Conservation (phyloP, 2,329 filamentous ascomycete species). For the Beauveria medogensis region DNA sequence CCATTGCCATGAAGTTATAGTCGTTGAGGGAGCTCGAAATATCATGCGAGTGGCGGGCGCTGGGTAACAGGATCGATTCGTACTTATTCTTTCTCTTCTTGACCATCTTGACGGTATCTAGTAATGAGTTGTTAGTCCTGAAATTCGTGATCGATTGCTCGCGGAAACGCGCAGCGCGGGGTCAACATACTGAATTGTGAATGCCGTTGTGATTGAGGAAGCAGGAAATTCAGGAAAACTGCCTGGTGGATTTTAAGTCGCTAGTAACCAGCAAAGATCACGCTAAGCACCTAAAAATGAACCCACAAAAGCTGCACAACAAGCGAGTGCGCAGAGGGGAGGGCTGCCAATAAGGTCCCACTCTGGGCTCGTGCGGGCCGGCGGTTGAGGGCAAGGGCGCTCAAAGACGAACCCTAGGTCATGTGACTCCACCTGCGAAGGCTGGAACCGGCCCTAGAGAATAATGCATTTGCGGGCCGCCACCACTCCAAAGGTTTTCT, state of each 20-base stretch:
- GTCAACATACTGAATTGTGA: conserved; percentile 13
- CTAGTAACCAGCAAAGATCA: conserved; percentile 9
- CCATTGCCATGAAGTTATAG: not conserved
- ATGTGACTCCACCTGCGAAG: conserved; percentile 19
- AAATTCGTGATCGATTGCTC: conserved; percentile 15
- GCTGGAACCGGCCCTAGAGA: conserved; percentile 11
- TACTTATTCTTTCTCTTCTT: conserved; percentile 68
- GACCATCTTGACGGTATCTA: conserved; percentile 57
- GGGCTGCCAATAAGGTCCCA: conserved; percentile 6
- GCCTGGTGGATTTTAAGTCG: conserved; percentile 12
- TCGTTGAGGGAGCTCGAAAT: not conserved
- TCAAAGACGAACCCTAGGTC: conserved; percentile 20
- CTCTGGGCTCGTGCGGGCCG: conserved; percentile 4
- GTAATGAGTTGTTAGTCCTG: conserved; percentile 22
- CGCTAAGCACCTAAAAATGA: not conserved
- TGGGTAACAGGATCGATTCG: conserved; percentile 21
- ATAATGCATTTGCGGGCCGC: conserved; percentile 17
- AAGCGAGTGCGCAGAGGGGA: not conserved
- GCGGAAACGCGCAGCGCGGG: not conserved
- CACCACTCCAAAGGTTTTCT: conserved; percentile 19
- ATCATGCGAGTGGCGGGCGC: not conserved
- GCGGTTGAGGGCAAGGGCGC: conserved; percentile 15
- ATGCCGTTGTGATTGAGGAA: conserved; percentile 12
- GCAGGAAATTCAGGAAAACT: conserved; percentile 9
- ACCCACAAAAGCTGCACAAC: conserved; percentile 5